A percentile compares a stretch with the other conserved stretches of the same genome.
These are phyloP conservation scores for Diutina neorugosa DNA, from an alignment of 1,139 yeast species.

Conservation along the genomic window DNA sequence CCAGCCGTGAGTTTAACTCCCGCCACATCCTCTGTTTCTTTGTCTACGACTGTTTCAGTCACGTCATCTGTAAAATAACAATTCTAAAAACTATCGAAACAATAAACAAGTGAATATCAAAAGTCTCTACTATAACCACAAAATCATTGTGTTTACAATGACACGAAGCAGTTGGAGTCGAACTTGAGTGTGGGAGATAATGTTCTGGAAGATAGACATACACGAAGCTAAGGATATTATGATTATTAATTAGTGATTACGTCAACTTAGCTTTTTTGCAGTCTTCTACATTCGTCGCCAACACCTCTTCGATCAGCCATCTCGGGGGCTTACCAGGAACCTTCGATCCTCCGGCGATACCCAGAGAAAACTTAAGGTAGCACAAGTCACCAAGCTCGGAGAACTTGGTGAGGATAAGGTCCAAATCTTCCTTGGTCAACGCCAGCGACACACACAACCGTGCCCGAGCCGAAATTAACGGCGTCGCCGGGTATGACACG, in stretches of 20 bases:
- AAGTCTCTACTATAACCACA: too few species aligned
- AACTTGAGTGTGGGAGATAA: too few species aligned
- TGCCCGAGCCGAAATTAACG: conserved; percentile 78
- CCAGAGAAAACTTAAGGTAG: conserved; percentile 67
- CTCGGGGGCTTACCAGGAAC: conserved; percentile 54
- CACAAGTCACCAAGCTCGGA: conserved; percentile 72
- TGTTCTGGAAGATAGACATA: too few species aligned
- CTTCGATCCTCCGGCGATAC: conserved; percentile 56
- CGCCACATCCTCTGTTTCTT: too few species aligned
- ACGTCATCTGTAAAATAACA: too few species aligned
- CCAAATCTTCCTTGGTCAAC: conserved; percentile 87
- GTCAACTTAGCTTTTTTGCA: conserved; percentile 29
- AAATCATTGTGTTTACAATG: too few species aligned
- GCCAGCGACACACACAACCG: conserved; percentile 90
- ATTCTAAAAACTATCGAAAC: too few species aligned
- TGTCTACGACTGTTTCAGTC: too few species aligned
- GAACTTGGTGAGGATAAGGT: conserved; percentile 58
- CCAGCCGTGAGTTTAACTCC: too few species aligned
- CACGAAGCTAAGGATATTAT: neutral
- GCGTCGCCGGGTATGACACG: conserved; percentile 97
- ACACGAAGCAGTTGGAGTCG: too few species aligned
- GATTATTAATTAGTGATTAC: neutral
- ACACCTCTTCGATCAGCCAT: conserved; percentile 66
- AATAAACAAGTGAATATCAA: too few species aligned
- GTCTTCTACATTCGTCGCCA: conserved; percentile 63